A percentile compares a stretch with the other conserved stretches of the same genome.
phyloP scores from a whole-genome alignment of 805 yeast species.

The Candida vaughaniae region DNA sequence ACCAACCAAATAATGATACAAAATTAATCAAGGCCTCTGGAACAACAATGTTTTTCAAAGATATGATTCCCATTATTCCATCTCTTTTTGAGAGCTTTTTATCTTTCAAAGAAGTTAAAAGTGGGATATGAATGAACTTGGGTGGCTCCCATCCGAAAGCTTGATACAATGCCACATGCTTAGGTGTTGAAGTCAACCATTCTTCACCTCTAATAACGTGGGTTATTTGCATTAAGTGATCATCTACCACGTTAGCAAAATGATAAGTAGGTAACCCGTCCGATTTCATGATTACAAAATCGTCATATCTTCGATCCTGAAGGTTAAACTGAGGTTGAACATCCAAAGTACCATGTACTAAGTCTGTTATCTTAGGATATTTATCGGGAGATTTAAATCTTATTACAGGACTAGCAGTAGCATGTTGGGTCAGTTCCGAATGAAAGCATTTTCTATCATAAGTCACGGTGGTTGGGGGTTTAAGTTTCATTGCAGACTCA shows the following conservation, averaged over 20 bases:
- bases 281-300: slow-evolving; percentile 85
- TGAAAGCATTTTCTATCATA: slow-evolving; percentile 82
- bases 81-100: slow-evolving; percentile 84
- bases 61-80: slow-evolving; percentile 73
- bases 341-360: slow-evolving; percentile 74
- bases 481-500: slow-evolving; percentile 67
- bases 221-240: slow-evolving; percentile 86
- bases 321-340: slow-evolving; percentile 77
- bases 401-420: slow-evolving; percentile 47
- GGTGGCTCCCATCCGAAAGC: slow-evolving; percentile 91
- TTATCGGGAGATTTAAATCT: slow-evolving; percentile 73
- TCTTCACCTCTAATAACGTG: slow-evolving; percentile 98
- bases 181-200: slow-evolving; percentile 96
- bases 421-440: slow-evolving; percentile 29
- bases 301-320: slow-evolving; percentile 78
- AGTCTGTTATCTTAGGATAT: slow-evolving; percentile 68
- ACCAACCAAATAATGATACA: slow-evolving; percentile 92
- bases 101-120: slow-evolving; percentile 68
- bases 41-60: slow-evolving; percentile 52
- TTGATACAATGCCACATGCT: slow-evolving; percentile 80
- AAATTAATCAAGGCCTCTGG: slow-evolving; percentile 90
- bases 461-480: slow-evolving; percentile 89
- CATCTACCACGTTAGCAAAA: slow-evolving; percentile 94
- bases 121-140: slow-evolving; percentile 81
- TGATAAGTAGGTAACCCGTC: slow-evolving; percentile 96